Evolutionary conservation across 2,329 filamentous ascomycete species (phyloP).

Genomic region (Mycosphaerella sp.): DNA sequence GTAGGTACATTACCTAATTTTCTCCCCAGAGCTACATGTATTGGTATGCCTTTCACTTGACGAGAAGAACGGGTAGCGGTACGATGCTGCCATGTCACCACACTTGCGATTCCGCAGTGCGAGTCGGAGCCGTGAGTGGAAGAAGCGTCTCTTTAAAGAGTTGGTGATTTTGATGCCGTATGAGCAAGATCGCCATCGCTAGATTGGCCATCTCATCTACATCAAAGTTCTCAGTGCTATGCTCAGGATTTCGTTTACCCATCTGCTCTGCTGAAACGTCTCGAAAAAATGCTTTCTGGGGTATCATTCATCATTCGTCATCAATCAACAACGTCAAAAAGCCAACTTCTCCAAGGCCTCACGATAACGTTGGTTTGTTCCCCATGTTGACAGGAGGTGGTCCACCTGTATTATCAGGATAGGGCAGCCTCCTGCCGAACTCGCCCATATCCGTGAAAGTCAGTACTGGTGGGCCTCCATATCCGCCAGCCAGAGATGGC

Average conservation of each 20-base stretch:
- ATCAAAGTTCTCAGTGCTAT: neutral
- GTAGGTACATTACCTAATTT: too few species aligned
- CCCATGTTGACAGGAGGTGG: conserved; percentile 78
- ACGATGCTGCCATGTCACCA: too few species aligned
- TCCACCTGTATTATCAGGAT: conserved; percentile 66
- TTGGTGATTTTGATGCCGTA: too few species aligned
- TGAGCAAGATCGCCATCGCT: too few species aligned
- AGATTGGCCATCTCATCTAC: neutral
- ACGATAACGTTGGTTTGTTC: conserved; percentile 57
- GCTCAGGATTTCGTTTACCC: neutral
- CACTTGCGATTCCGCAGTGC: too few species aligned
- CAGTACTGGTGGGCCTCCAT: conserved; percentile 14
- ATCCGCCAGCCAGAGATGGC: conserved; percentile 3
- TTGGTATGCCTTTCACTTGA: too few species aligned
- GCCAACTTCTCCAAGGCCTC: neutral
- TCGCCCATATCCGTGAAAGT: conserved; percentile 33
- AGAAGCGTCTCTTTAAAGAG: too few species aligned
- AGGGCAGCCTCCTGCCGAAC: conserved; percentile 52
- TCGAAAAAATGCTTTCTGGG: neutral
- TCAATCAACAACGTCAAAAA: neutral
- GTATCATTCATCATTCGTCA: conserved; percentile 8
- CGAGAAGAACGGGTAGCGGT: too few species aligned
- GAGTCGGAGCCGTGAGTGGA: too few species aligned
- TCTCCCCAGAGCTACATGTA: too few species aligned
- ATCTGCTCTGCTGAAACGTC: neutral